phyloP scores from a whole-genome alignment of 2,329 filamentous ascomycete genomes.

The Aspergillus thermomutatus region DNA sequence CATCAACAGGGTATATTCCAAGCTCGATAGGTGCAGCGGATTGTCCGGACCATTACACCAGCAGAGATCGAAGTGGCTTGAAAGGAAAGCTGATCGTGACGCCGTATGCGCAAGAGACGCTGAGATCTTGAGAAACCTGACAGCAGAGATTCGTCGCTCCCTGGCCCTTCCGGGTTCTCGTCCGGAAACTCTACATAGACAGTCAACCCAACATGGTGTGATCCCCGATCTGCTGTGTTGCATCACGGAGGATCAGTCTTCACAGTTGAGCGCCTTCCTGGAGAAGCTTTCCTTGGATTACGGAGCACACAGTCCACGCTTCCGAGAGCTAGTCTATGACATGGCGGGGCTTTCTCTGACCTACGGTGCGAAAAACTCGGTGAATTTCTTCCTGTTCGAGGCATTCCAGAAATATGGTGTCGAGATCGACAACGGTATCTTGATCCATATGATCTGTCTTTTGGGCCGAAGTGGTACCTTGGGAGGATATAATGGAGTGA shows the following conservation, averaged over 20 bases:
- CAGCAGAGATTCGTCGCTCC: not conserved
- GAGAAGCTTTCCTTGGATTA: not conserved
- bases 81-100: not conserved
- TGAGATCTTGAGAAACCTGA: not conserved
- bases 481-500: not conserved
- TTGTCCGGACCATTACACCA: not conserved
- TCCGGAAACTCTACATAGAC: not conserved
- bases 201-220: not conserved
- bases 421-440: not conserved
- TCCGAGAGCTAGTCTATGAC: not conserved
- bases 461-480: not conserved
- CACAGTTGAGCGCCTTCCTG: not conserved
- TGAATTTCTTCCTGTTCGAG: conserved; percentile 1
- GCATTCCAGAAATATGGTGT: not conserved
- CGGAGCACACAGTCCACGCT: not conserved
- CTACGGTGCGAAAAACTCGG: not conserved
- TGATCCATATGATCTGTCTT: conserved; percentile 4
- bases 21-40: not conserved
- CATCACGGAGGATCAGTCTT: not conserved
- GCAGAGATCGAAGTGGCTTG: not conserved
- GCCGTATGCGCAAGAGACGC: no score
- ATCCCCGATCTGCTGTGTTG: not conserved
- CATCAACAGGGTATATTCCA: conserved; percentile 9
- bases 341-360: not conserved
- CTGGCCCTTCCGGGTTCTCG: not conserved